phyloP scores from a whole-genome alignment of 352 stramenopile genomes.

The Pythium scleroteichum region DNA sequence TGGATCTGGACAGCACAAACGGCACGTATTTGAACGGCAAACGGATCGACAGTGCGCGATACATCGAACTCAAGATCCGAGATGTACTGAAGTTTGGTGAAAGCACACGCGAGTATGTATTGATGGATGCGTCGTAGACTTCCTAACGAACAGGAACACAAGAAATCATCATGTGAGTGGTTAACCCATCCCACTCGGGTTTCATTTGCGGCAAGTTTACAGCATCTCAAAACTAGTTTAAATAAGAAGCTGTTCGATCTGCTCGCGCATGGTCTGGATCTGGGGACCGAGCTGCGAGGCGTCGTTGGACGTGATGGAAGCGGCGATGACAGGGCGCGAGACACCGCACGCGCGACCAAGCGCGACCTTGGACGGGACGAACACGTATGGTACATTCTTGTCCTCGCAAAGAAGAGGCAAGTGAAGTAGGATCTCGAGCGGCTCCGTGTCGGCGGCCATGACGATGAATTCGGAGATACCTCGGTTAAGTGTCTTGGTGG shows the following conservation, averaged over 20 bases:
- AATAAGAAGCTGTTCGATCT: conserved; percentile 99
- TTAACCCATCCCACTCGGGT: background rate
- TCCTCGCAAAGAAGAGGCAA: conserved; percentile 98
- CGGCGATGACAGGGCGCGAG: conserved; percentile 98
- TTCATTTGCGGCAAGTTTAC: conserved; percentile 1
- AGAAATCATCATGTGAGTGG: no score
- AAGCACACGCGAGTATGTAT: conserved; percentile 97
- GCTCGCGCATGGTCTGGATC: conserved; percentile 99
- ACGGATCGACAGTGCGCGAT: conserved; percentile 92
- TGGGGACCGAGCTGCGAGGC: conserved; percentile 98
- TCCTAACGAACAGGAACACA: no score
- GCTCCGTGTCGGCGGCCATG: conserved; percentile 99
- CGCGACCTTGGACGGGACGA: conserved; percentile 97
- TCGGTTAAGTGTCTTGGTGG: conserved; percentile 99
- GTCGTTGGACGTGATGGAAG: conserved; percentile 99
- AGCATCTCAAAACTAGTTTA: conserved; percentile 66
- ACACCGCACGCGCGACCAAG: conserved; percentile 99
- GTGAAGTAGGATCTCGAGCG: conserved; percentile 99
- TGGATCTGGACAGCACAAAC: conserved; percentile 98
- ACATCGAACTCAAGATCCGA: conserved; percentile 95
- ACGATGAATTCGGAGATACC: conserved; percentile 99
- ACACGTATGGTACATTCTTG: conserved; percentile 95
- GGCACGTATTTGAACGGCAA: conserved; percentile 97
- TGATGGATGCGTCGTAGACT: conserved; percentile 73
- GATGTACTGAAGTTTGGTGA: conserved; percentile 97